Base-by-base conservation (phyloP, 2,329 filamentous ascomycete species). In the Aureobasidium sp. region DNA sequence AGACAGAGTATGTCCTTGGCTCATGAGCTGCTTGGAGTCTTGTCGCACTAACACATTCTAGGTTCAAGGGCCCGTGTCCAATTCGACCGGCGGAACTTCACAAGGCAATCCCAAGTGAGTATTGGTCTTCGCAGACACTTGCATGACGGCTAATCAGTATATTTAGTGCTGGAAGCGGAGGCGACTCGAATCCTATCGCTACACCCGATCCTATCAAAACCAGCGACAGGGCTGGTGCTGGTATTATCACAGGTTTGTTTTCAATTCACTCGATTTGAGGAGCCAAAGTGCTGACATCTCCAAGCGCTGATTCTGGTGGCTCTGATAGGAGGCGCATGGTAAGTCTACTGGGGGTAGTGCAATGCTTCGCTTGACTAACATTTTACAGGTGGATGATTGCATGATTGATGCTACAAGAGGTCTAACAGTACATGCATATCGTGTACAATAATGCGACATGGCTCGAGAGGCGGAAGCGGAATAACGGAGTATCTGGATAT, bases 141-240 rank as follows among this genome's bases (percentile, higher is more conserved):
- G 66, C 66, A 9, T 17, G 69, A 70, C 12, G 66, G 64, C 48
- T 41, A 41, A 48, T 36, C 20, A n/a, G n/a, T 20, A 17, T 23
- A 26, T 67, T 55, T n/a, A 69, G 67, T 39, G 76, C 75, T 20
- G 76, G 76, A 63, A 68, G 73, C 8, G 70, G 70, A 56, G 68
- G 64, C 58, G 66, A 67, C 44, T 62, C 68, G 27, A 67, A 72
- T 15, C 68, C 68, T 39, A 67, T 63, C 17, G 68, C 63, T 5
- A 70, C 73, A 8, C 71, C 70, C 62, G 65, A 71, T 36, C 64
- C 74, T 1, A 79, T 86, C 37, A 84, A 82, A 2, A 79, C 78
- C 1, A 84, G 80, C 8, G 89, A 92, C 69, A 83, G 78, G 65
- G 87, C 83, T 7, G 90, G 88, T 12, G 89, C 88, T 44, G 83